phyloP scores from a whole-genome alignment of 495 filamentous ascomycete genomes.

The Pyronema domesticum region DNA sequence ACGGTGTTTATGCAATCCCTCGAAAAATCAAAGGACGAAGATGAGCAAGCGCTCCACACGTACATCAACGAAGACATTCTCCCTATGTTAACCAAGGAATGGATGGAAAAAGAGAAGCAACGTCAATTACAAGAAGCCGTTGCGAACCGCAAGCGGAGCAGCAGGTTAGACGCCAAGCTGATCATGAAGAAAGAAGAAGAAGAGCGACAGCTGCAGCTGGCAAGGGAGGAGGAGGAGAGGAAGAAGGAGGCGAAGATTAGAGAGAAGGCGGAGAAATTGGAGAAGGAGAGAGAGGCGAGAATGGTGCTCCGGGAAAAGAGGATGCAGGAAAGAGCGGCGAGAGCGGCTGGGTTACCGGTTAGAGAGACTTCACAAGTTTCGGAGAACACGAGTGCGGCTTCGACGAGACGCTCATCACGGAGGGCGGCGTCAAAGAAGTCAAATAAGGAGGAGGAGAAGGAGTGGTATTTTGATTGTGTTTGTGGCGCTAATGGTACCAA shows the following conservation, averaged over 20 bases:
- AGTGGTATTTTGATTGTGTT: conserved; percentile 89
- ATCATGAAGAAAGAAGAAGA: conserved; percentile 62
- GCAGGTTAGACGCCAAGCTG: conserved; percentile 61
- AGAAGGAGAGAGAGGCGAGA: conserved; percentile 51
- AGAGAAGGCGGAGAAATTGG: conserved; percentile 41
- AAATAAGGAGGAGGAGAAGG: conserved; percentile 14
- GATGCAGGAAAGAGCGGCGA: conserved; percentile 41
- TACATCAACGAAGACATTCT: conserved; percentile 56
- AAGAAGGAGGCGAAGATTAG: conserved; percentile 16
- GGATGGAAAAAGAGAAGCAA: conserved; percentile 54
- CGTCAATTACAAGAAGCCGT: conserved; percentile 27
- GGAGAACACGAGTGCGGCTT: conserved; percentile 31
- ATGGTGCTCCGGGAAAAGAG: conserved; percentile 59
- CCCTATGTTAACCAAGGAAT: conserved; percentile 69
- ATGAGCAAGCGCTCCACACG: conserved; percentile 60
- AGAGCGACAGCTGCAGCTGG: conserved; percentile 45
- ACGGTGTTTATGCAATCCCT: conserved; percentile 52
- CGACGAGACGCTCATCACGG: background rate
- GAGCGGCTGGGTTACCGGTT: conserved; percentile 48
- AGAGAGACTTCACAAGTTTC: conserved; percentile 46
- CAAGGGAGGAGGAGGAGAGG: conserved; percentile 45
- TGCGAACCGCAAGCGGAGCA: conserved; percentile 84
- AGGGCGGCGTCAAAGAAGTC: conserved; percentile 1
- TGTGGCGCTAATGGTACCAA: conserved; percentile 70
- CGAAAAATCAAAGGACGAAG: conserved; percentile 52